Conservation (phyloP, 129 eudicot genomes). For the Saussurea involucrata region DNA sequence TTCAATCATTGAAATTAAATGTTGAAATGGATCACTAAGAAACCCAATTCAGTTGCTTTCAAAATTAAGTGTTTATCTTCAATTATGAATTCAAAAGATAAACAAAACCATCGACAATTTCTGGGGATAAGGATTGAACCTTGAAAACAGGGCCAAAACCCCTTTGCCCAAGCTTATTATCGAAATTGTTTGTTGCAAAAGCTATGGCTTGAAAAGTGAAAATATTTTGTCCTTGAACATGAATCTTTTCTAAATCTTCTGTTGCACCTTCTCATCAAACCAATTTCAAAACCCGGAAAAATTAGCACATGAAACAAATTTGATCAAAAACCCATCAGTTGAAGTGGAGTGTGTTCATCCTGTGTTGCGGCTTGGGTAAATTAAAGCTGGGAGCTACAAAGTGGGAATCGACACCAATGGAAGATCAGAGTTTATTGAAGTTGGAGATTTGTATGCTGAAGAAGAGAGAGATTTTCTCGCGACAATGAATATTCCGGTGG, state of each 20-base stretch:
- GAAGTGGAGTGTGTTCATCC: conserved; percentile 62
- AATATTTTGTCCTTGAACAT: conserved; percentile 59
- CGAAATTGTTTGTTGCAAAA: conserved; percentile 62
- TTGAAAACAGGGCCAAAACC: conserved; percentile 89
- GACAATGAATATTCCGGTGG: conserved; percentile 48
- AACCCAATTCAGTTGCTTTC: not conserved
- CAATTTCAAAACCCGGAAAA: conserved; percentile 6
- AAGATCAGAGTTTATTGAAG: conserved; percentile 48
- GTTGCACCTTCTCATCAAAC: conserved; percentile 17
- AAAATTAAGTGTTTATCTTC: not conserved
- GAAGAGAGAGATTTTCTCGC: conserved; percentile 80
- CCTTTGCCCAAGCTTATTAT: conserved; percentile 77
- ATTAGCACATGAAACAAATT: not conserved
- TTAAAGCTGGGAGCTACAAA: conserved; percentile 76
- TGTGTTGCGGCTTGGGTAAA: conserved; percentile 33
- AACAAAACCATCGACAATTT: not conserved
- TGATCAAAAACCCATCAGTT: conserved; percentile 22
- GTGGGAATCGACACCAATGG: conserved; percentile 24
- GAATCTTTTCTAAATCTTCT: conserved; percentile 43
- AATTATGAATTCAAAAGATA: not conserved
- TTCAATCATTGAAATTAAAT: not conserved
- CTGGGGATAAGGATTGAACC: conserved; percentile 32
- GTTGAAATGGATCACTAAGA: not conserved
- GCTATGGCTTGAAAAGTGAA: conserved; percentile 48
- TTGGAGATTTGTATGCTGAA: conserved; percentile 89